Conservation (phyloP, 305 asterid species). For the Solanum hybrid region DNA sequence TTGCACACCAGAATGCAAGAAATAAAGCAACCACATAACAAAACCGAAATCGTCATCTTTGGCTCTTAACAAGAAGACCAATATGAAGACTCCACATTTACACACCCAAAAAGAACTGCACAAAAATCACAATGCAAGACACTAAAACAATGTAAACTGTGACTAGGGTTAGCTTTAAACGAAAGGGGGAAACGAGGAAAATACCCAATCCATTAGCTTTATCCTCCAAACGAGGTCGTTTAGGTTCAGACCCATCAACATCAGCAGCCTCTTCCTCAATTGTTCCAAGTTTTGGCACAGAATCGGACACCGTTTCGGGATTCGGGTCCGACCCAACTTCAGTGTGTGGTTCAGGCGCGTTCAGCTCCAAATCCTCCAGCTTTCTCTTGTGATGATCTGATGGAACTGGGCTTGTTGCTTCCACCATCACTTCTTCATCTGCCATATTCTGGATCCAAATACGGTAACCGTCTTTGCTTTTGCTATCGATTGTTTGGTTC, state of each 20-base stretch:
- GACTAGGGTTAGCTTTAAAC: background rate
- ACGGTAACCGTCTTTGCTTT: background rate
- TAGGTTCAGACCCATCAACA: slow-evolving; percentile 50
- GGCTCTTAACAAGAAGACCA: background rate
- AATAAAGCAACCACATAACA: background rate
- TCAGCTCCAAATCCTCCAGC: slow-evolving; percentile 63
- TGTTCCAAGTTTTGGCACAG: slow-evolving; percentile 14
- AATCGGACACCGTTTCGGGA: slow-evolving; percentile 17
- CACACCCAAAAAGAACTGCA: background rate
- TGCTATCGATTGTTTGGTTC: background rate
- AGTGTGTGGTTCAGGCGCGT: background rate
- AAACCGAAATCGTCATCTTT: background rate
- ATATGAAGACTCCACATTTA: background rate
- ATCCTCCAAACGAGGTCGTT: slow-evolving; percentile 66
- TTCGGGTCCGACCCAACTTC: slow-evolving; percentile 26
- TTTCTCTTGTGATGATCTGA: slow-evolving; percentile 60
- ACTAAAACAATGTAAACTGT: background rate
- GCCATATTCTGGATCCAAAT: background rate
- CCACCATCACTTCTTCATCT: background rate
- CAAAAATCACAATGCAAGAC: background rate
- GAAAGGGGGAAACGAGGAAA: background rate
- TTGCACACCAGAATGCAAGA: background rate
- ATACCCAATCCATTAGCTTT: slow-evolving; percentile 39
- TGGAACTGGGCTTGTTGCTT: slow-evolving; percentile 7
- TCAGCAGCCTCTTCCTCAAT: slow-evolving; percentile 33